These are phyloP conservation scores for Silene noctiflora DNA, from an alignment of 179 eudicot genomes.

Conservation along the genomic window DNA sequence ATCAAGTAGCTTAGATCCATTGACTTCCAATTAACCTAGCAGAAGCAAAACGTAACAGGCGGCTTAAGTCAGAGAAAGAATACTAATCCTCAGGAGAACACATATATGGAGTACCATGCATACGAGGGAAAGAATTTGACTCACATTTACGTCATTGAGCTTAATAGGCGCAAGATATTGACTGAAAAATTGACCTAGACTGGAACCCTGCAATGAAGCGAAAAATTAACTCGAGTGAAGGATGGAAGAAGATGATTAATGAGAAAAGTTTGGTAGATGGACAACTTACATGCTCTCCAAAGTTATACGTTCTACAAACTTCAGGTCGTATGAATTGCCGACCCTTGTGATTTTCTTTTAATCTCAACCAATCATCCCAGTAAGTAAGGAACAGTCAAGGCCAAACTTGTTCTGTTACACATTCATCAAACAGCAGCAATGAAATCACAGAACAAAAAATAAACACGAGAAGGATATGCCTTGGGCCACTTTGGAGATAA, in stretches of 20 bases:
- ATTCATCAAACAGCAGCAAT: conserved; percentile 12
- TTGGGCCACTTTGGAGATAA: conserved; percentile 98
- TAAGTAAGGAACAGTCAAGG: conserved; percentile 78
- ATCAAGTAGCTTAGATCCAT: conserved; percentile 86
- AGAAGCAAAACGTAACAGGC: conserved; percentile 15
- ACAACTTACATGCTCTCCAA: conserved; percentile 92
- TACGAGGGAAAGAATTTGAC: conserved; percentile 13
- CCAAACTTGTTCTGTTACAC: conserved; percentile 10
- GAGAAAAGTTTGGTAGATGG: conserved; percentile 15
- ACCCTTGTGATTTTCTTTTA: conserved; percentile 87
- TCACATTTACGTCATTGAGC: conserved; percentile 79
- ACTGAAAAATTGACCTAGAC: conserved; percentile 89
- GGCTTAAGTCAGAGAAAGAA: conserved; percentile 8
- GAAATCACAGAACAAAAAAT: conserved; percentile 25
- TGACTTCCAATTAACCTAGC: conserved; percentile 87
- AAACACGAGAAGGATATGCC: conserved; percentile 83
- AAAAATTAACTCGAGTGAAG: neutral
- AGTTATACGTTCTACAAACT: conserved; percentile 96
- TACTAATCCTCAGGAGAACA: neutral
- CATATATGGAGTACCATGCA: neutral
- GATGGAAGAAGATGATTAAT: neutral
- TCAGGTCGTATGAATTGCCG: conserved; percentile 95
- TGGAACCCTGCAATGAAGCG: conserved; percentile 65
- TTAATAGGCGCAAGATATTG: conserved; percentile 91
- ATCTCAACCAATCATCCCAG: conserved; percentile 99